Percentiles rank a stretch among this genome's conserved stretches.
These are phyloP conservation scores for Ramularia endophylla DNA, from an alignment of 2,329 filamentous ascomycete genomes.

Conservation along the genomic window DNA sequence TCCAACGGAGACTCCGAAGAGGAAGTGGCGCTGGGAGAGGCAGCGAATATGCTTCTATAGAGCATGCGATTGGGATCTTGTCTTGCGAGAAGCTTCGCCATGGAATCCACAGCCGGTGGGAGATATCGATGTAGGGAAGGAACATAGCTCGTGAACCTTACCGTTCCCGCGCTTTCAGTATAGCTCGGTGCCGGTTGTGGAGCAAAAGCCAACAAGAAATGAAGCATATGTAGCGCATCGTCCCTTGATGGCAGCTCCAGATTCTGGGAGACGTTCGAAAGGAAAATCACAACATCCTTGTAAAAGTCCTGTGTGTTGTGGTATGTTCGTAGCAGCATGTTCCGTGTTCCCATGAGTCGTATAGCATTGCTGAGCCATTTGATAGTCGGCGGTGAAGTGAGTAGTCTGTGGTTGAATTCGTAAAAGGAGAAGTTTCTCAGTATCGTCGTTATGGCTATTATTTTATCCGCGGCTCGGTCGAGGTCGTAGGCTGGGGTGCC, in stretches of 20 bases:
- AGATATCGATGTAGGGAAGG: conserved; percentile 80
- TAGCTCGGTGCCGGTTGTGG: conserved; percentile 66
- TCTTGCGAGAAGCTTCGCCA: conserved; percentile 85
- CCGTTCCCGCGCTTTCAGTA: conserved; percentile 32
- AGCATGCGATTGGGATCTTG: conserved; percentile 88
- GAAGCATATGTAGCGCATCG: conserved; percentile 77
- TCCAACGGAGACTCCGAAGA: conserved; percentile 57
- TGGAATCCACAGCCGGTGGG: conserved; percentile 78
- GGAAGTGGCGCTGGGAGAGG: conserved; percentile 44
- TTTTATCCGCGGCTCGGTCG: conserved; percentile 75
- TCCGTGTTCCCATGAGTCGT: conserved; percentile 79
- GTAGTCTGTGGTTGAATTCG: conserved; percentile 66
- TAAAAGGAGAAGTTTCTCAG: conserved; percentile 87
- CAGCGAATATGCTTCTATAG: conserved; percentile 74
- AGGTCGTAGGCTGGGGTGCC: conserved; percentile 74
- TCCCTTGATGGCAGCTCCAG: conserved; percentile 80
- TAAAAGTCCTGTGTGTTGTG: conserved; percentile 90
- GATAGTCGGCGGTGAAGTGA: conserved; percentile 72
- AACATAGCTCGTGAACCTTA: conserved; percentile 77
- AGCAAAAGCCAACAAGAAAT: conserved; percentile 87
- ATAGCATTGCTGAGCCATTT: conserved; percentile 81
- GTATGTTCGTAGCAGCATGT: conserved; percentile 75
- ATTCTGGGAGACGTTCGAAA: conserved; percentile 75
- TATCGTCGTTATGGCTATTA: conserved; percentile 89
- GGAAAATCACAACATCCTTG: conserved; percentile 85